These are phyloP conservation scores for Miscanthus sacchariflorus DNA, from an alignment of 202 grass and related monocot species.

Conservation along the genomic window DNA sequence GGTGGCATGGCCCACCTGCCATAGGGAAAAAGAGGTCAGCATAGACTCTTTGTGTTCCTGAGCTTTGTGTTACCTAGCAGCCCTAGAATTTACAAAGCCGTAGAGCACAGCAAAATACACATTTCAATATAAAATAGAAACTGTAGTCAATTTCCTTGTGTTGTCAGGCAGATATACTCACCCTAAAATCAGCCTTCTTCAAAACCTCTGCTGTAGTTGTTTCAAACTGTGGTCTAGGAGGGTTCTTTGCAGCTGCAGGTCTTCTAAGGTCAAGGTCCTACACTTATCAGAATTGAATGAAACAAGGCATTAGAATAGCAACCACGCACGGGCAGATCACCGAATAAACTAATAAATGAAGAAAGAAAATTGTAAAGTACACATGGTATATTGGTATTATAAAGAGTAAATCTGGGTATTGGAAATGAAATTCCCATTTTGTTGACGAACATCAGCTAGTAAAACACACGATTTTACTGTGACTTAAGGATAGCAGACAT, in stretches of 20 bases:
- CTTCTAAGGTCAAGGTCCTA: slow-evolving; percentile 90
- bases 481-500: not conserved
- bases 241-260: slow-evolving; percentile 57
- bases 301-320: slow-evolving; percentile 21
- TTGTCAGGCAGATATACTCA: slow-evolving; percentile 47
- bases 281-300: slow-evolving; percentile 20
- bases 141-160: slow-evolving; percentile 8
- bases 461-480: slow-evolving; percentile 3
- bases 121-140: slow-evolving; percentile 23
- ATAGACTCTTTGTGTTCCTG: slow-evolving; percentile 10
- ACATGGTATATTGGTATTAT: not conserved
- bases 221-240: slow-evolving; percentile 64
- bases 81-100: slow-evolving; percentile 12
- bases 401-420: not conserved
- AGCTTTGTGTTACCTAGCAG: slow-evolving; percentile 3
- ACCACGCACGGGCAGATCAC: slow-evolving; percentile 4
- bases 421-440: not conserved
- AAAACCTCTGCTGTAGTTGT: slow-evolving; percentile 85
- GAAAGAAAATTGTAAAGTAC: not conserved
- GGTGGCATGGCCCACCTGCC: too few species aligned
- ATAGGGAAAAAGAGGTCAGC: not conserved
- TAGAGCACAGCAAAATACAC: slow-evolving; percentile 10
- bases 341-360: slow-evolving; percentile 16
- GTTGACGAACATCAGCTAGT: slow-evolving; percentile 26
- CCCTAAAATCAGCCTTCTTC: slow-evolving; percentile 97